Base-by-base conservation (phyloP, 1,284 basidiomycete species). In the Xerocomus amazonicus region DNA sequence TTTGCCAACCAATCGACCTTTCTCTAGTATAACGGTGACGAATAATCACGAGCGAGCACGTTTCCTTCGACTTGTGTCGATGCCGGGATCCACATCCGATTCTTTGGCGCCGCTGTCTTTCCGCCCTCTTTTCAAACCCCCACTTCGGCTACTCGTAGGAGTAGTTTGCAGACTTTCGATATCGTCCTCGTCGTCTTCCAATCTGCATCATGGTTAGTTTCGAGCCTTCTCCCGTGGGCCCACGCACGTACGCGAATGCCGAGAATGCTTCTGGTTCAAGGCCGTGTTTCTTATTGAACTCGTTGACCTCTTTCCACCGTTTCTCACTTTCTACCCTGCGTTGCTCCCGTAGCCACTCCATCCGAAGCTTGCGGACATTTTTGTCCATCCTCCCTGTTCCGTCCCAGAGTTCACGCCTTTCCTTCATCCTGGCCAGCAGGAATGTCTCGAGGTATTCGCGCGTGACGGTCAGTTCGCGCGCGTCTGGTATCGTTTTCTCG, bases 321-420 rank as follows among this genome's bases (percentile, higher is more conserved):
- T 45, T 56, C 29, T 57, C 48, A 16, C 36, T 55, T 17, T 45
- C 53, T 19, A 47, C 52, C 44, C 48, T 67, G 46, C 64, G 57
- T 48, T 57, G 60, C 4, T 58, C 57, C 50, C 67, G 63, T 41
- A 66, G 56, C 65, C 62, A 70, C 45, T 63, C 66, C 51, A 68
- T 65, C 52, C 72, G 64, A 14, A 62, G 42, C 53, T 69, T 72
- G 47, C 64, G 63, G 26, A 50, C 43, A 37, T 51, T 50, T 52
- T 70, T 69, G 38, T 58, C 58, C 57, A 71, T 62, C 47, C 33
- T 56, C 6, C 61, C 70, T 33, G 67, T 63, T 41, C 66, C 66
- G 27, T 64, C 66, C 61, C 56, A 68, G 9, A 68, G 49, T 12
- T 68, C 62, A 7, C 43, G 54, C 32, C 61, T 64, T 26, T 53